Conservation (phyloP, 441 rosid genomes). For the Biscutella auriculata region DNA sequence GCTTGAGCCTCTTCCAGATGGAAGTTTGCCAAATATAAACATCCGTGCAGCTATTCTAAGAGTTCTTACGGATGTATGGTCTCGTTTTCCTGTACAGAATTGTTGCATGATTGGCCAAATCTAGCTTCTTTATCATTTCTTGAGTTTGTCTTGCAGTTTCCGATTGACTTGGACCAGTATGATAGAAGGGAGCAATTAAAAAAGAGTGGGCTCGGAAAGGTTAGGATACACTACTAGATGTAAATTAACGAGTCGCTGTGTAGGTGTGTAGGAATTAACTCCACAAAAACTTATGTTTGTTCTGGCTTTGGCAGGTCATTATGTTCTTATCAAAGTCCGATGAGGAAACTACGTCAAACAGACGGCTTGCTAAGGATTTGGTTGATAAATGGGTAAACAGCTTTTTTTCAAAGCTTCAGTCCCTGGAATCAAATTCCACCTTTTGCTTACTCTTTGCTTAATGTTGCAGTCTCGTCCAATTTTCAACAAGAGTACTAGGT, state of each 20-base stretch:
- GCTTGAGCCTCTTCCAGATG: conserved; percentile 99
- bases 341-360: conserved; percentile 87
- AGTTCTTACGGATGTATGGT: conserved; percentile 65
- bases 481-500: conserved; percentile 93
- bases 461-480: conserved; percentile 84
- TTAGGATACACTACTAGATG: conserved; percentile 18
- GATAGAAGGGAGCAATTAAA: conserved; percentile 91
- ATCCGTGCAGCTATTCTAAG: conserved; percentile 79
- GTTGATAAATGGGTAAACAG: conserved; percentile 89
- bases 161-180: conserved; percentile 85
- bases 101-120: not conserved
- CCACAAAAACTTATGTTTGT: not conserved
- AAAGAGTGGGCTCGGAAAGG: conserved; percentile 98
- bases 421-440: not conserved
- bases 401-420: not conserved
- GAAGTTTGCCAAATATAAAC: conserved; percentile 88
- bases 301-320: conserved; percentile 49
- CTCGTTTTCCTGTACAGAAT: not conserved
- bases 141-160: conserved; percentile 45
- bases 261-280: not conserved
- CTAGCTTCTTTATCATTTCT: not conserved
- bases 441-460: conserved; percentile 8
- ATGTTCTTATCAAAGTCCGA: conserved; percentile 94
- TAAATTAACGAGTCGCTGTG: not conserved
- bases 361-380: conserved; percentile 90